Percentiles rank a stretch among this genome's conserved stretches.
phyloP scores from a whole-genome alignment of 768 basidiomycete genomes.

The Rhizopogon vinicolor region DNA sequence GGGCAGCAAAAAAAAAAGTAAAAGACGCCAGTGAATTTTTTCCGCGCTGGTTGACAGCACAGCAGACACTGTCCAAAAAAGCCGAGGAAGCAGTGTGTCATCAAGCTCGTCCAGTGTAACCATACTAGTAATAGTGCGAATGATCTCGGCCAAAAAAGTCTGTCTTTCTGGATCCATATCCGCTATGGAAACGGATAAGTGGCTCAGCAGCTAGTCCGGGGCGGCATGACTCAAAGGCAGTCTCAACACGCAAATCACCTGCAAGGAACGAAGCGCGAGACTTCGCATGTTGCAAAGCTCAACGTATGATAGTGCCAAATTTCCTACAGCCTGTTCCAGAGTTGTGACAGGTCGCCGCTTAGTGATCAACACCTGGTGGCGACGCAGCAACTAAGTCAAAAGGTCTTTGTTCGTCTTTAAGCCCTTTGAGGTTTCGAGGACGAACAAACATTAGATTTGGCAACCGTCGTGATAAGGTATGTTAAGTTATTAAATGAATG shows the following conservation, averaged over 20 bases:
- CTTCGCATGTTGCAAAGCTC: conserved; percentile 84
- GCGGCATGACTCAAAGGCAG: conserved; percentile 67
- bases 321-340: conserved; percentile 76
- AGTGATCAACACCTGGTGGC: too few species aligned
- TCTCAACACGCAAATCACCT: conserved; percentile 78
- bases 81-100: conserved; percentile 62
- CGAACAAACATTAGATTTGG: too few species aligned
- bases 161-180: conserved; percentile 74
- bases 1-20: too few species aligned
- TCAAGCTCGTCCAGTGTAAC: conserved; percentile 54
- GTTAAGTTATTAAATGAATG: too few species aligned
- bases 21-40: too few species aligned
- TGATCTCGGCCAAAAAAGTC: conserved; percentile 77
- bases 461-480: too few species aligned
- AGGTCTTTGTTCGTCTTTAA: too few species aligned
- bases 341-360: too few species aligned
- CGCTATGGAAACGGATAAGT: conserved; percentile 81
- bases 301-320: conserved; percentile 76
- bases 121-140: conserved; percentile 67
- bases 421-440: too few species aligned
- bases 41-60: conserved; percentile 82
- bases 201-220: conserved; percentile 76
- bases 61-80: conserved; percentile 85
- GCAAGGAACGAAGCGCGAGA: conserved; percentile 83
- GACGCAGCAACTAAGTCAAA: too few species aligned